Evolutionary conservation across 2,329 filamentous ascomycete species (phyloP).

Genomic region (Helotiales sp.): DNA sequence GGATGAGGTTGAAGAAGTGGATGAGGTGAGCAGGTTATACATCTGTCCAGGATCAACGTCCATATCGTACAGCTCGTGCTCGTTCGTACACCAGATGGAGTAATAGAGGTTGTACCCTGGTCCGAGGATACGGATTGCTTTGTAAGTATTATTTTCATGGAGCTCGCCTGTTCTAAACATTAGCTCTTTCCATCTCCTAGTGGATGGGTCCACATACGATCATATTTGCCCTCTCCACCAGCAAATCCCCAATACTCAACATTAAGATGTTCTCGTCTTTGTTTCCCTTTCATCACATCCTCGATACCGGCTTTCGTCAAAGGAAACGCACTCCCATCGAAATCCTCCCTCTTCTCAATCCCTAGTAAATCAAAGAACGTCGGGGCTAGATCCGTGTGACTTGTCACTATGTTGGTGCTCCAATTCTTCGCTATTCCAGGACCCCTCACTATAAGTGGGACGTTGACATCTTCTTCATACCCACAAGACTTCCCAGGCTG

Average conservation of each 20-base stretch:
- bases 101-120: conserved; percentile 61
- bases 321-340: conserved; percentile 46
- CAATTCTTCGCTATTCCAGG: conserved; percentile 49
- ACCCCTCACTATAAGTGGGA: conserved; percentile 56
- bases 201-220: background rate
- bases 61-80: conserved; percentile 64
- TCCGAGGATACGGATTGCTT: conserved; percentile 43
- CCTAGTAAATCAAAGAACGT: conserved; percentile 44
- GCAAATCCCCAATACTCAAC: conserved; percentile 45
- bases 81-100: conserved; percentile 66
- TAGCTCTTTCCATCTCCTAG: background rate
- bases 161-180: background rate
- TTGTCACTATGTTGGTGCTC: conserved; percentile 44
- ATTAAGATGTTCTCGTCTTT: conserved; percentile 45
- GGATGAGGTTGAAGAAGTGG: too few species aligned
- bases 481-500: conserved; percentile 49
- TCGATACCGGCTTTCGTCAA: conserved; percentile 26
- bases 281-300: conserved; percentile 6
- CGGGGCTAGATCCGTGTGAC: conserved; percentile 53
- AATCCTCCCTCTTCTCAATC: conserved; percentile 39
- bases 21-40: conserved; percentile 41
- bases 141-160: conserved; percentile 47
- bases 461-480: conserved; percentile 50
- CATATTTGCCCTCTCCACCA: conserved; percentile 23
- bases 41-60: conserved; percentile 55